A percentile compares a stretch with the other conserved stretches of the same genome.
phyloP scores from a whole-genome alignment of 352 stramenopile genomes.

The Globisporangium alternatum region DNA sequence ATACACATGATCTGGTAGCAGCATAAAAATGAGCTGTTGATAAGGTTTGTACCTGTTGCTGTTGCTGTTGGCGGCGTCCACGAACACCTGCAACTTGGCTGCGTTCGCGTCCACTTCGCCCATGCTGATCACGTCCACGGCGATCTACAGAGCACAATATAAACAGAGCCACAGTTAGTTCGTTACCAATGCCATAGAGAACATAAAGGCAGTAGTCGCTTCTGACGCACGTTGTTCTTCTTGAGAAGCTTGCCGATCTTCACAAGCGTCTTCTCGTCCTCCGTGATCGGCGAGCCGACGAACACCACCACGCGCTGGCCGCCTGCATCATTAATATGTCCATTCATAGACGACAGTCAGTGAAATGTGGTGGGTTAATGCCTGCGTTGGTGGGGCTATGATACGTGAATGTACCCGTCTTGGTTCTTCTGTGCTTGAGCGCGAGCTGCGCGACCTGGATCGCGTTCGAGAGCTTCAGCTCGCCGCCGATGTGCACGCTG shows the following conservation, averaged over 20 bases:
- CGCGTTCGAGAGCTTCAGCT: conserved; percentile 92
- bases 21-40: not conserved
- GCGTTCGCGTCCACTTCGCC: conserved; percentile 93
- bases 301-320: conserved; percentile 95
- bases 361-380: no score
- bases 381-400: no score
- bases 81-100: conserved; percentile 86
- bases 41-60: conserved; percentile 57
- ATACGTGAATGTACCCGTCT: conserved; percentile 83
- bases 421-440: conserved; percentile 98
- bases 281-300: conserved; percentile 92
- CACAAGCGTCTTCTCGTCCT: conserved; percentile 88
- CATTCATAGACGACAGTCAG: not conserved
- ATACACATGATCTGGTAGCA: not conserved
- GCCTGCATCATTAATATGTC: conserved; percentile 24
- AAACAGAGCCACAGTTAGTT: not conserved
- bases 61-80: conserved; percentile 93
- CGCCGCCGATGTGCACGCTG: conserved; percentile 85
- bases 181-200: not conserved
- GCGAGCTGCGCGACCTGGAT: conserved; percentile 97
- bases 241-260: conserved; percentile 98
- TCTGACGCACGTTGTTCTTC: conserved; percentile 95
- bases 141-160: conserved; percentile 64
- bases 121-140: conserved; percentile 97
- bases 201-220: not conserved